Evolutionary conservation across 1,139 yeast species (phyloP).

Genomic region (Tardiomyces digboiensis): DNA sequence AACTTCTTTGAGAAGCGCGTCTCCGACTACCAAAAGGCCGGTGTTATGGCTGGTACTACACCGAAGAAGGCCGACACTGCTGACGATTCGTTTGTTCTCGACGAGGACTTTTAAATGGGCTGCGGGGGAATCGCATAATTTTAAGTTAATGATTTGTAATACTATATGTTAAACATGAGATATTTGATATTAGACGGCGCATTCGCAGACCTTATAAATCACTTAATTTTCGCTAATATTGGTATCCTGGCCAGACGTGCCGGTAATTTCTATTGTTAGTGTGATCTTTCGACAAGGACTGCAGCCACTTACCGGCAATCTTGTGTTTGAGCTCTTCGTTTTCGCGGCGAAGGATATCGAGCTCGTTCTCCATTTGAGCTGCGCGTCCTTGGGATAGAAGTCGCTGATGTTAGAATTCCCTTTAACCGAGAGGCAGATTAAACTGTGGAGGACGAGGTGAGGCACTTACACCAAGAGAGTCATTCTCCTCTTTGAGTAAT

Average conservation of each 20-base stretch:
- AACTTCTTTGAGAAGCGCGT: conserved; percentile 99
- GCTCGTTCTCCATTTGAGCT: conserved; percentile 58
- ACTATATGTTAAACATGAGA: no score
- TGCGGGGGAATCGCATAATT: no score
- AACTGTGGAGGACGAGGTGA: no score
- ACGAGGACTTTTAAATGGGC: conserved; percentile 38
- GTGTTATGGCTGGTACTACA: conserved; percentile 72
- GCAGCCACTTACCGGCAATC: neutral
- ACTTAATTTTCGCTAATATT: no score
- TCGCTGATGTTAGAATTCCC: neutral
- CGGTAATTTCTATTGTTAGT: no score
- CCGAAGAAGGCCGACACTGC: conserved; percentile 30
- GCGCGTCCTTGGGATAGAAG: conserved; percentile 56
- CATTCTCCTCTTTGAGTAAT: conserved; percentile 56
- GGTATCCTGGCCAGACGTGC: no score
- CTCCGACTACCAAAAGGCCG: conserved; percentile 98
- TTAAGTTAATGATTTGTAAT: no score
- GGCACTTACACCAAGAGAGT: conserved; percentile 39
- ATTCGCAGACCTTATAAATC: no score
- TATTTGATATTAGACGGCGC: no score
- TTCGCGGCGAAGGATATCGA: conserved; percentile 48
- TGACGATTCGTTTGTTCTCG: conserved; percentile 35
- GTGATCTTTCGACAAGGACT: neutral
- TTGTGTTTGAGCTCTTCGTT: conserved; percentile 16
- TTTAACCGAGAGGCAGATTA: neutral